Conservation (phyloP, 257 asterid species). For the Petunia secreta region DNA sequence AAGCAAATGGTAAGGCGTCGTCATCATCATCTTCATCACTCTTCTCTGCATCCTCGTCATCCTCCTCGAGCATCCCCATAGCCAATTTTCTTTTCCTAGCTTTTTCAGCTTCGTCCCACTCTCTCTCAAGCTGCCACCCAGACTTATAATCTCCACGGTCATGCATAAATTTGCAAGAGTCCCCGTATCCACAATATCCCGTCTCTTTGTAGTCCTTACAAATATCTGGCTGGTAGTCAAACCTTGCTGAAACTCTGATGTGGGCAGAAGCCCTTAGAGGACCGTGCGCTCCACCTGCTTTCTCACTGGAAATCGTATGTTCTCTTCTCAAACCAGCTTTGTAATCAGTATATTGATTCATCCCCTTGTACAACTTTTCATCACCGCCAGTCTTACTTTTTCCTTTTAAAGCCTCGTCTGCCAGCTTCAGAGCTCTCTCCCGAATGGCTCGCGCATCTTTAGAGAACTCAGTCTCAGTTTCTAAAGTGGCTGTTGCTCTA, state of each 20-base stretch:
- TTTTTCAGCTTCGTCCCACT: slow-evolving; percentile 89
- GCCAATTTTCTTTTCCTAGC: slow-evolving; percentile 62
- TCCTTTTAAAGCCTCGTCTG: slow-evolving; percentile 73
- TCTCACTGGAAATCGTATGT: slow-evolving; percentile 82
- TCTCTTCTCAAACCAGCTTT: slow-evolving; percentile 92
- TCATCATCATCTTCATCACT: slow-evolving; percentile 75
- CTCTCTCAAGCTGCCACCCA: slow-evolving; percentile 70
- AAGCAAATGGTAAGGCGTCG: slow-evolving; percentile 59
- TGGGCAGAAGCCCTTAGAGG: slow-evolving; percentile 87
- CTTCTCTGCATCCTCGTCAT: slow-evolving; percentile 43
- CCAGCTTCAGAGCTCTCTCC: slow-evolving; percentile 79
- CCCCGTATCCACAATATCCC: no score
- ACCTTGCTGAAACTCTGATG: no score
- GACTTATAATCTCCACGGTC: no score
- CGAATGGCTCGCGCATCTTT: slow-evolving; percentile 85
- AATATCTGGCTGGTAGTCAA: no score
- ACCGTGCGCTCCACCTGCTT: slow-evolving; percentile 93
- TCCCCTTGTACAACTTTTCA: slow-evolving; percentile 72
- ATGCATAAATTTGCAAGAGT: no score
- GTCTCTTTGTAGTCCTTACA: no score
- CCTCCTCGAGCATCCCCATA: slow-evolving; percentile 54
- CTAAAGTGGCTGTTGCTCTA: slow-evolving; percentile 80
- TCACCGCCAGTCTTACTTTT: slow-evolving; percentile 55
- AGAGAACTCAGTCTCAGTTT: slow-evolving; percentile 87
- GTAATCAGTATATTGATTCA: slow-evolving; percentile 28